A percentile compares a stretch with the other conserved stretches of the same genome.
Evolutionary conservation across 257 asterid genomes (phyloP).

Genomic region (Solanum verrucosum): DNA sequence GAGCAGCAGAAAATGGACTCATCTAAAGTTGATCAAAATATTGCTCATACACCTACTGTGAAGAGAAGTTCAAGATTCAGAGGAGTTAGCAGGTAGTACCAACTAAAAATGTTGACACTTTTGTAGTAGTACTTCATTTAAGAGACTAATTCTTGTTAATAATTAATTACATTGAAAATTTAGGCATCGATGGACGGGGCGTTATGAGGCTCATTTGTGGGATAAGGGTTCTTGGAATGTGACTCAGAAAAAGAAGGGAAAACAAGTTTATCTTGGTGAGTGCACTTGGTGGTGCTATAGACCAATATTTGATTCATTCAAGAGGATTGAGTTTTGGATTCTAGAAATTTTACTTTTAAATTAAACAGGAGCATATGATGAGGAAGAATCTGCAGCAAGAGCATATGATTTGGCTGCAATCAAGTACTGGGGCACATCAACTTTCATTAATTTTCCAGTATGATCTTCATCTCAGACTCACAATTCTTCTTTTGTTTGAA

Average conservation of each 20-base stretch:
- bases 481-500: not conserved
- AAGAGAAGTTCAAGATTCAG: constrained; percentile 81
- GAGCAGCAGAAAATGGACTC: constrained; percentile 11
- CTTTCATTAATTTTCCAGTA: constrained; percentile 73
- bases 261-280: constrained; percentile 88
- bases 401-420: constrained; percentile 84
- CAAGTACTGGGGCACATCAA: constrained; percentile 76
- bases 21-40: constrained; percentile 18
- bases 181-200: constrained; percentile 82
- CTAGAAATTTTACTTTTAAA: not conserved
- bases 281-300: not conserved
- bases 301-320: not conserved
- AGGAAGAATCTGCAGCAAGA: constrained; percentile 87
- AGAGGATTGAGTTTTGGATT: not conserved
- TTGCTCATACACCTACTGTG: constrained; percentile 10
- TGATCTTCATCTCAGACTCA: not conserved
- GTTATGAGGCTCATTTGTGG: constrained; percentile 84
- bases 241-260: constrained; percentile 78
- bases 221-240: constrained; percentile 85
- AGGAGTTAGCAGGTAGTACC: constrained; percentile 73
- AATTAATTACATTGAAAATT: not conserved
- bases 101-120: not conserved
- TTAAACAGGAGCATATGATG: constrained; percentile 64
- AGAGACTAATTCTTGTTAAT: not conserved
- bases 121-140: not conserved